Base-by-base conservation (phyloP, 768 basidiomycete species). In the Imleria badia region DNA sequence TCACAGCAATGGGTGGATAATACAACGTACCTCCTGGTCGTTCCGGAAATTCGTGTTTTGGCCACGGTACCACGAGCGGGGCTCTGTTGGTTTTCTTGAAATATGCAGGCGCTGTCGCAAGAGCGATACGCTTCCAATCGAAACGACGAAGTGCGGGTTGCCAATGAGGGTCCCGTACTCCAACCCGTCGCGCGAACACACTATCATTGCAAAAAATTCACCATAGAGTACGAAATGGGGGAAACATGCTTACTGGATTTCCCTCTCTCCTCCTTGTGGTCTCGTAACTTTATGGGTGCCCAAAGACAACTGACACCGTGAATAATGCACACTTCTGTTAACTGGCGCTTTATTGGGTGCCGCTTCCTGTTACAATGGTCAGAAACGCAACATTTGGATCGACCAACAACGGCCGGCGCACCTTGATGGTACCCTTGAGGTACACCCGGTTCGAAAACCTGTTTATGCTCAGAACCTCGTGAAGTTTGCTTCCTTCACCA, bases 231-330 rank as follows among this genome's bases (percentile, higher is more conserved):
- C 10, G 1, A 17, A 13, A 17, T 6, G 51, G n/a, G 29, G 33
- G 20, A 45, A 48, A 38, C 17, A 20, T 40, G 70, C 83, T 63
- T 63, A 85, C 84, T 82, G 78, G 31, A 78, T 50, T 48, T 67
- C 71, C 49, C 72, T 66, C 36, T 68, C 45, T 69, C 65, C 61
- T 75, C 77, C 39, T 72, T 56, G 58, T 5, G 54, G 50, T 34
- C 52, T 72, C 60, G 60, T 14, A 46, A 72, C 66, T n/a, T 79
- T 71, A 30, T 83, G 80, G 56, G 85, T 78, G 59, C 83, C 81
- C 63, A 93, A 69, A 66, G 82, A 89, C 23, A 94, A 78, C 65
- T 93, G 91, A 66, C 89, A 90, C 62, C 82, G 78, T 1, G 90
- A 87, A 66, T 94, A 94, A 67, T 89, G 86, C 53, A 84, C 83